These are phyloP conservation scores for Hymenoscyphus albidus DNA, from an alignment of 2,329 filamentous ascomycete genomes.

Conservation along the genomic window DNA sequence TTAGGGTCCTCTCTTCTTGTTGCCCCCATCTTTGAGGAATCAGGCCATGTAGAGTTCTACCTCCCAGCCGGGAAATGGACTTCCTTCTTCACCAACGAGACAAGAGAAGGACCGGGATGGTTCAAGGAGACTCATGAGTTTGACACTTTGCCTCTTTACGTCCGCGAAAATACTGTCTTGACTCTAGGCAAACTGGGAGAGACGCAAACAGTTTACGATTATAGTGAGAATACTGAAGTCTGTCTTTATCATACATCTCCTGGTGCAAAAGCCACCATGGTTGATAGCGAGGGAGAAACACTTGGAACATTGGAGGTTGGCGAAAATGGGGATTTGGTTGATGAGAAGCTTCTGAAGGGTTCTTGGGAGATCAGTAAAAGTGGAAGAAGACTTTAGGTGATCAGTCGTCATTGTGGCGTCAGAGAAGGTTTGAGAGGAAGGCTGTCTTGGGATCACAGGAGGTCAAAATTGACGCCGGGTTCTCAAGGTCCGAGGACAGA, in stretches of 20 bases:
- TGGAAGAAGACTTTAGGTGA: constrained; percentile 10
- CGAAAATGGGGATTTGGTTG: constrained; percentile 39
- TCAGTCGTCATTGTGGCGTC: too few species aligned
- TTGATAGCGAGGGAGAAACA: constrained; percentile 42
- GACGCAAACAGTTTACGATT: constrained; percentile 33
- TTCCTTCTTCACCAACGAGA: constrained; percentile 44
- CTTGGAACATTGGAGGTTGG: constrained; percentile 42
- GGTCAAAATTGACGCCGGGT: too few species aligned
- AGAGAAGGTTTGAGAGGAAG: too few species aligned
- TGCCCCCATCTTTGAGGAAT: constrained; percentile 55
- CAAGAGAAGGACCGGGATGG: constrained; percentile 42
- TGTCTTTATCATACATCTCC: constrained; percentile 42
- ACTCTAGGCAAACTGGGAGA: constrained; percentile 31
- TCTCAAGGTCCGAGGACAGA: too few species aligned
- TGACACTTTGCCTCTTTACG: constrained; percentile 44
- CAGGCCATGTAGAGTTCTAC: constrained; percentile 54
- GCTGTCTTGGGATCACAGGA: too few species aligned
- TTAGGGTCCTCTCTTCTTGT: constrained; percentile 54
- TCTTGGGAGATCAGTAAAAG: constrained; percentile 23
- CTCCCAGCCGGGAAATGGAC: constrained; percentile 49
- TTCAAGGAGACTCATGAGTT: constrained; percentile 45
- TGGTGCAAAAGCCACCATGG: constrained; percentile 42
- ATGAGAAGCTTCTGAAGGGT: constrained; percentile 41
- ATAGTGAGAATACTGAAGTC: constrained; percentile 39
- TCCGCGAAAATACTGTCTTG: constrained; percentile 38